Percentiles rank a stretch among this genome's conserved stretches.
Conservation (phyloP, 164 flowering plant species). For the Akebia trifoliata region DNA sequence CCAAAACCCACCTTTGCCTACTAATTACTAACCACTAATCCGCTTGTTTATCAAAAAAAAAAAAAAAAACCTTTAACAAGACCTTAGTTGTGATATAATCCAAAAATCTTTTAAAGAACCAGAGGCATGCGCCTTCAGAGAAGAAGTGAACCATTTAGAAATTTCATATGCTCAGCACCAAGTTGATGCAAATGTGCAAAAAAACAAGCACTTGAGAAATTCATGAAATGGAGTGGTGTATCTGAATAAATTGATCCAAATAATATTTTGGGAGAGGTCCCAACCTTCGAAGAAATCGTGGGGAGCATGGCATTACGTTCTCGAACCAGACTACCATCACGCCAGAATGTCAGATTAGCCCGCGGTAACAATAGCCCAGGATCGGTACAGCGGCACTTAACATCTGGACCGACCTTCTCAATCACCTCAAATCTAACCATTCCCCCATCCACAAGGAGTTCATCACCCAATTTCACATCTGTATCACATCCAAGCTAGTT, state of each 20-base stretch:
- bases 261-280: slow-evolving; percentile 15
- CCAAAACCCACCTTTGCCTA: too few species aligned
- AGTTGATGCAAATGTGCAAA: not conserved
- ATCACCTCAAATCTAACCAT: slow-evolving; percentile 99
- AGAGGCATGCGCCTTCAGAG: too few species aligned
- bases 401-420: slow-evolving; percentile 97
- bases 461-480: slow-evolving; percentile 94
- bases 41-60: too few species aligned
- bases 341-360: slow-evolving; percentile 92
- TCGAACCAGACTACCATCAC: slow-evolving; percentile 83
- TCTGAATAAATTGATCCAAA: not conserved
- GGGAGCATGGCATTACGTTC: slow-evolving; percentile 97
- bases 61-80: too few species aligned
- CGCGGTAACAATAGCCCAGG: slow-evolving; percentile 92
- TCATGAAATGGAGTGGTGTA: not conserved
- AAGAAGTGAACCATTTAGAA: too few species aligned
- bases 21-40: too few species aligned
- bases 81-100: too few species aligned
- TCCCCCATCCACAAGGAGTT: slow-evolving; percentile 96
- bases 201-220: not conserved
- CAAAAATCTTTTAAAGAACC: too few species aligned
- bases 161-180: not conserved
- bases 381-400: slow-evolving; percentile 84
- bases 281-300: slow-evolving; percentile 94
- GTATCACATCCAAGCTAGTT: slow-evolving; percentile 17